Conservation (phyloP, 2,329 filamentous ascomycete species). For the Fusarium fujikuroi region DNA sequence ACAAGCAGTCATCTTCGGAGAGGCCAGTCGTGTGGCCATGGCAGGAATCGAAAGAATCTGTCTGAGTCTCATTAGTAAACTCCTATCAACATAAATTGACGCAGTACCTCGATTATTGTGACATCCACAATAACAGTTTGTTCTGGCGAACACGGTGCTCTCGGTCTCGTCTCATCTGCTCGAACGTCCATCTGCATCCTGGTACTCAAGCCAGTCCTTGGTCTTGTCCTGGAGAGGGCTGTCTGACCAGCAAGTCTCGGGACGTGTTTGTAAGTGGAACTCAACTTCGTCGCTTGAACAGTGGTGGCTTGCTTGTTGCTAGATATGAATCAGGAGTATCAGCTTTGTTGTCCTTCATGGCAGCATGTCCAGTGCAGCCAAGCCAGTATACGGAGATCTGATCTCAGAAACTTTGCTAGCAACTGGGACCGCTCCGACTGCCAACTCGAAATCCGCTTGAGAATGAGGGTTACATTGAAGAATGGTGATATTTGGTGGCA, state of each 20-base stretch:
- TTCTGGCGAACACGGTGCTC: fast-evolving
- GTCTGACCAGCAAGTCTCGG: not conserved
- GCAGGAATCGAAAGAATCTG: not conserved
- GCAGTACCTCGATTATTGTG: not conserved
- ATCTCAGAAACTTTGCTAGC: not conserved
- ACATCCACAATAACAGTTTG: not conserved
- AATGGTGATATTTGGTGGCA: not conserved
- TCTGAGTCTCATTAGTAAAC: not conserved
- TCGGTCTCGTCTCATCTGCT: too few relatives aligned
- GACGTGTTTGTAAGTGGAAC: fast-evolving
- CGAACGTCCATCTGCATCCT: not conserved
- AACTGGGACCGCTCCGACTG: not conserved
- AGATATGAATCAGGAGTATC: too few relatives aligned
- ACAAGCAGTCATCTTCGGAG: not conserved
- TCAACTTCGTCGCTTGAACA: fast-evolving
- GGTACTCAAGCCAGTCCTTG: not conserved
- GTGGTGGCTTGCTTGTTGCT: not conserved
- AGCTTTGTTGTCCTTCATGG: not conserved
- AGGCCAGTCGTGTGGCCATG: not conserved
- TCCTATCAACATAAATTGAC: too few relatives aligned
- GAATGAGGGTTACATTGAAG: not conserved
- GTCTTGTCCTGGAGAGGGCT: too few relatives aligned
- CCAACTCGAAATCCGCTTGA: not conserved
- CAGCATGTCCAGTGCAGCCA: not conserved
- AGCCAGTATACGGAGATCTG: not conserved